These are phyloP conservation scores for Geotrichum klebahnii DNA, from an alignment of 1,139 yeast species.

Conservation along the genomic window DNA sequence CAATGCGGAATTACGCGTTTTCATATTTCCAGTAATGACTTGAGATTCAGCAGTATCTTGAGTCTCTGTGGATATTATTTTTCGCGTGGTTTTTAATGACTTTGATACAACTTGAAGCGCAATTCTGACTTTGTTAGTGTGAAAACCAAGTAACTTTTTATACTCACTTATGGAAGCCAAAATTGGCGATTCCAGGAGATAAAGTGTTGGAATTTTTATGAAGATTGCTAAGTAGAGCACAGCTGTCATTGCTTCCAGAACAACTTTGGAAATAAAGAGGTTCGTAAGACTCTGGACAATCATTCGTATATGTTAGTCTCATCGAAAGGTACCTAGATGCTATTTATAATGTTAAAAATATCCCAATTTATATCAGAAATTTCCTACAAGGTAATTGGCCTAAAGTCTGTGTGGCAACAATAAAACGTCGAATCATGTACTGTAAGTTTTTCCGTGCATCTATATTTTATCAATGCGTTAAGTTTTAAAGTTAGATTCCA, in stretches of 20 bases:
- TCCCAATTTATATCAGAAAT: neutral
- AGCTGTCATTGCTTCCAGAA: conserved; percentile 8
- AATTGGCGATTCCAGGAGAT: conserved; percentile 12
- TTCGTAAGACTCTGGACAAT: conserved; percentile 20
- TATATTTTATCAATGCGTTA: conserved; percentile 5
- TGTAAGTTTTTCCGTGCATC: conserved; percentile 18
- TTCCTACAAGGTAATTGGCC: conserved; percentile 16
- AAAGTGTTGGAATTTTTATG: neutral
- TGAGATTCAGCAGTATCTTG: neutral
- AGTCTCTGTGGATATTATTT: neutral
- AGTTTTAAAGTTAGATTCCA: conserved; percentile 1
- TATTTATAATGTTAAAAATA: neutral
- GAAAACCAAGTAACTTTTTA: neutral
- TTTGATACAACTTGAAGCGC: conserved; percentile 12
- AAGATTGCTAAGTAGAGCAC: conserved; percentile 7
- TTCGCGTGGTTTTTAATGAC: neutral
- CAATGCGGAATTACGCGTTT: neutral
- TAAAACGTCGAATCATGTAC: conserved; percentile 15
- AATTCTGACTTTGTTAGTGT: conserved; percentile 7
- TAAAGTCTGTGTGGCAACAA: conserved; percentile 18
- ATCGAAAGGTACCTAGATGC: conserved; percentile 18
- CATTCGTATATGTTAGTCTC: conserved; percentile 20
- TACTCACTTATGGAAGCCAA: conserved; percentile 15
- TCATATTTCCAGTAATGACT: neutral
- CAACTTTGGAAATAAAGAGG: conserved; percentile 22